Conservation (phyloP, 2,329 filamentous ascomycete genomes). For the Aurifilum marmelostoma region DNA sequence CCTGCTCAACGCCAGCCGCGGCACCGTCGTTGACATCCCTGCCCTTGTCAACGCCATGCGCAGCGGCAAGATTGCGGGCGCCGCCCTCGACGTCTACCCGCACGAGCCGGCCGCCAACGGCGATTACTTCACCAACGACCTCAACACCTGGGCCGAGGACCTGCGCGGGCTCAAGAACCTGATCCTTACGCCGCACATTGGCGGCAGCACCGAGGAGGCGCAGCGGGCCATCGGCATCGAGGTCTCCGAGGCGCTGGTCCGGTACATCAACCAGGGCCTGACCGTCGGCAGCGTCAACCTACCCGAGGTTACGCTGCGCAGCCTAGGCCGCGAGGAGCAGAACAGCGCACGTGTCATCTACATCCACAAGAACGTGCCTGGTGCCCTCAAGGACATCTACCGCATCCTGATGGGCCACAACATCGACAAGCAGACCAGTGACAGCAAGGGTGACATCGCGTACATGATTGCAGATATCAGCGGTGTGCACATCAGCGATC, state of each 20-base stretch:
- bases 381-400: slow-evolving; percentile 93
- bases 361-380: slow-evolving; percentile 95
- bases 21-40: slow-evolving; percentile 91
- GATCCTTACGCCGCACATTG: slow-evolving; percentile 95
- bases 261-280: slow-evolving; percentile 93
- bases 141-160: slow-evolving; percentile 86
- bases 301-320: slow-evolving; percentile 90
- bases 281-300: slow-evolving; percentile 94
- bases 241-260: slow-evolving; percentile 83
- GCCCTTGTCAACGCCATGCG: slow-evolving; percentile 88
- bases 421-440: slow-evolving; percentile 98
- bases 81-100: slow-evolving; percentile 95
- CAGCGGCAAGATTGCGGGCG: slow-evolving; percentile 84
- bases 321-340: slow-evolving; percentile 85
- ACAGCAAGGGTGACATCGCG: slow-evolving; percentile 90
- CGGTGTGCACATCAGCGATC: slow-evolving; percentile 76
- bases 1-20: slow-evolving; percentile 93
- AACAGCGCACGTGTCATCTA: slow-evolving; percentile 92
- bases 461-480: slow-evolving; percentile 99
- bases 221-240: slow-evolving; percentile 95
- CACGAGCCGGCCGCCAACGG: slow-evolving; percentile 93
- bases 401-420: slow-evolving; percentile 94
- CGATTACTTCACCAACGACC: slow-evolving; percentile 83
- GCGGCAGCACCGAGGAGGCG: slow-evolving; percentile 95
- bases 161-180: slow-evolving; percentile 86